Conservation (phyloP, 1,139 yeast genomes). For the Blastobotrys arbuscula region DNA sequence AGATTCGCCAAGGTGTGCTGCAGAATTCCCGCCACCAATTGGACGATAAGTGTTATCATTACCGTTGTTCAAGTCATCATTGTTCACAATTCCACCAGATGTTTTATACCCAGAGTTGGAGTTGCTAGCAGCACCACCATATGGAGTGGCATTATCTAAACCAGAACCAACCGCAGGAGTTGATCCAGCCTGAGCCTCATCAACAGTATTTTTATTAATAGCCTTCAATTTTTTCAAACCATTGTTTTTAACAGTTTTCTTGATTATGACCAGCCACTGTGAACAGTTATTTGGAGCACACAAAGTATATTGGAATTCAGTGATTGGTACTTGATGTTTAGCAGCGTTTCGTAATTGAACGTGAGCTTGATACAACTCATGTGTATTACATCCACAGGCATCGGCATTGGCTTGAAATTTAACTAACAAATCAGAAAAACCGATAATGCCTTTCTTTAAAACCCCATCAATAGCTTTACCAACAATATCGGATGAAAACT, state of each 20-base stretch:
- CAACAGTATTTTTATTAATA: background rate
- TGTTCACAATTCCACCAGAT: background rate
- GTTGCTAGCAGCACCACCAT: background rate
- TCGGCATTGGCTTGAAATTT: background rate
- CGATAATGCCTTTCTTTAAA: background rate
- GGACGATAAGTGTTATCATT: background rate
- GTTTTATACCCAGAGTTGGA: background rate
- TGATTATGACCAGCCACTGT: background rate
- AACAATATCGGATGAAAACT: background rate
- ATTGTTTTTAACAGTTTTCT: background rate
- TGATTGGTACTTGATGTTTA: background rate
- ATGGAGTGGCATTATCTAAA: background rate
- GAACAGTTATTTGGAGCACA: background rate
- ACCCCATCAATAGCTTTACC: background rate
- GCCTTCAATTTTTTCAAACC: background rate
- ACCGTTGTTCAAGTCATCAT: background rate
- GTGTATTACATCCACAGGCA: background rate
- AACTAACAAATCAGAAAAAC: background rate
- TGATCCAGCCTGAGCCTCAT: background rate
- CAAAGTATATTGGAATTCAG: background rate
- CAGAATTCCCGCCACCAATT: too few relatives aligned
- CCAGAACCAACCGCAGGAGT: background rate
- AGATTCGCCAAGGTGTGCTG: too few relatives aligned
- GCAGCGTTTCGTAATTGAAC: background rate
- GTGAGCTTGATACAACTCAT: background rate